Conservation (phyloP, 352 stramenopile genomes). For the Phytophthora pinifolia region DNA sequence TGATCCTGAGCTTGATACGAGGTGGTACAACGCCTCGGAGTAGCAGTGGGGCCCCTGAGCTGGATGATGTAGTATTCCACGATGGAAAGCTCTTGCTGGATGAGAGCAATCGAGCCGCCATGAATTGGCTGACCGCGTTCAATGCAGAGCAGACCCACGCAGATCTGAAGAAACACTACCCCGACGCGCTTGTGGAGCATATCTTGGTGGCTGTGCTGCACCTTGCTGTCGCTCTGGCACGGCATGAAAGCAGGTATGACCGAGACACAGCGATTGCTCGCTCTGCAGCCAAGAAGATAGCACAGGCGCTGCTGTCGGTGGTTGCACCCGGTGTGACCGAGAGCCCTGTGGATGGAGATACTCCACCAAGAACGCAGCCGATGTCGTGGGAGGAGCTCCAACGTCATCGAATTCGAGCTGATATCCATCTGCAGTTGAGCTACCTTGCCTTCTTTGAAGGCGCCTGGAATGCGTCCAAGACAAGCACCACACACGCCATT, state of each 20-base stretch:
- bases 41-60: conserved; percentile 4
- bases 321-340: conserved; percentile 5
- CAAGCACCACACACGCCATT: conserved; percentile 29
- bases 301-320: conserved; percentile 20
- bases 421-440: conserved; percentile 43
- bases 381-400: conserved; percentile 34
- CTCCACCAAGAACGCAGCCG: background rate
- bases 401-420: conserved; percentile 26
- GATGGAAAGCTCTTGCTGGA: conserved; percentile 45
- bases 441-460: conserved; percentile 35
- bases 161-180: conserved; percentile 25
- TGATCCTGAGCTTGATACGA: conserved; percentile 34
- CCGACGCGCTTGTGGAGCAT: conserved; percentile 24
- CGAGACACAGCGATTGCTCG: conserved; percentile 21
- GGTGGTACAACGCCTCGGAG: conserved; percentile 17
- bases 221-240: conserved; percentile 27
- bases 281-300: conserved; percentile 36
- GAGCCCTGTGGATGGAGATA: background rate
- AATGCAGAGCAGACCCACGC: conserved; percentile 19
- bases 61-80: conserved; percentile 22
- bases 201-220: conserved; percentile 38
- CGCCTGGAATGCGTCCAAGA: conserved; percentile 34
- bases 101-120: conserved; percentile 28
- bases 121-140: conserved; percentile 40
- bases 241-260: conserved; percentile 34